These are phyloP conservation scores for Trametes meyenii DNA, from an alignment of 768 basidiomycete species.

Conservation along the genomic window DNA sequence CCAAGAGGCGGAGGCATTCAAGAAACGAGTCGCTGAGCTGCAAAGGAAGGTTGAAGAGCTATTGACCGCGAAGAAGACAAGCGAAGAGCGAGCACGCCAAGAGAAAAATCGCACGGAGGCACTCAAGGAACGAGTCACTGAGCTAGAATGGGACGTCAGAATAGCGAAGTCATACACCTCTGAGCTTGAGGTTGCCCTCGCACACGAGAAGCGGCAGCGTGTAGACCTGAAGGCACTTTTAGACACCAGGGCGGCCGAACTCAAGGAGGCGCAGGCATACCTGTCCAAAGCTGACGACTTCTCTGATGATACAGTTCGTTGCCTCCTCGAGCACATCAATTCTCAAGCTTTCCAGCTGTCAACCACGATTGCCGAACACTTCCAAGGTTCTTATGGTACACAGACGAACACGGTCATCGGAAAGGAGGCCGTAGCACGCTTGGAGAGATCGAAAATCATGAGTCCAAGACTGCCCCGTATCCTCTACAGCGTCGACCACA, in stretches of 20 bases:
- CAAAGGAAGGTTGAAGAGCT: no score
- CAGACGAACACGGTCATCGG: background rate
- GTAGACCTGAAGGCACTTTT: slow-evolving; percentile 20
- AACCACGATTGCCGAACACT: slow-evolving; percentile 49
- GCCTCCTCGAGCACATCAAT: slow-evolving; percentile 49
- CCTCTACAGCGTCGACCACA: slow-evolving; percentile 5
- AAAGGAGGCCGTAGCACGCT: background rate
- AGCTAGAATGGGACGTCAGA: no score
- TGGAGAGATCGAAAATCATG: background rate
- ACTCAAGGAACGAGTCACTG: no score
- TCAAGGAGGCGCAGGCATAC: slow-evolving; percentile 50
- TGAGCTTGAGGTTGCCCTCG: slow-evolving; percentile 5
- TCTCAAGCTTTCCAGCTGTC: slow-evolving; percentile 54
- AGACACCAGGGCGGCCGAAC: slow-evolving; percentile 45
- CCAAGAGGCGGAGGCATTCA: no score
- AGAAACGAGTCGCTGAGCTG: no score
- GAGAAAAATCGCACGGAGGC: no score
- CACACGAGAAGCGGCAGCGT: background rate
- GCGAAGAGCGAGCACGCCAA: no score
- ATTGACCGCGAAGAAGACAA: no score
- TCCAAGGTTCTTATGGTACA: slow-evolving; percentile 27
- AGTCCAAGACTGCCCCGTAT: background rate
- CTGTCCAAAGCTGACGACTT: slow-evolving; percentile 46
- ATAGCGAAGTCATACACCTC: no score
- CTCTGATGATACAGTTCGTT: slow-evolving; percentile 50